These are phyloP conservation scores for Sodiomyces alkalinus DNA, from an alignment of 2,329 filamentous ascomycete genomes.

Conservation along the genomic window DNA sequence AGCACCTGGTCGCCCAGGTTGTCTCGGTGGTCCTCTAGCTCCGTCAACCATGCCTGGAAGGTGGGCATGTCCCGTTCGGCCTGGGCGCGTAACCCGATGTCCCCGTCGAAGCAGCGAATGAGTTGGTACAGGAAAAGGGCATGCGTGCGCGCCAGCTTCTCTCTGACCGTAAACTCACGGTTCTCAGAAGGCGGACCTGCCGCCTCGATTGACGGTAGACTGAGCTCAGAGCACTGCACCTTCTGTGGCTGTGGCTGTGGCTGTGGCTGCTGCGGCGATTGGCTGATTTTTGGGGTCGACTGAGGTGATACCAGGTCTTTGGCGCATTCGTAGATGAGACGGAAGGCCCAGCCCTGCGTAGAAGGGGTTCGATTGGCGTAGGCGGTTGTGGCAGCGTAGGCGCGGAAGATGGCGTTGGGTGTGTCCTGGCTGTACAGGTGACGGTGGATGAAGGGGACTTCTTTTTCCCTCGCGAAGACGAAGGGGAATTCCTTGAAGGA, in stretches of 20 bases:
- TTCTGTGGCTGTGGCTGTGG: neutral
- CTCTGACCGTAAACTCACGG: constrained; percentile 16
- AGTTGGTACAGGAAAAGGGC: constrained; percentile 24
- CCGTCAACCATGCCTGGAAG: constrained; percentile 20
- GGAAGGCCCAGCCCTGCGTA: constrained; percentile 23
- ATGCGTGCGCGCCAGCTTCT: constrained; percentile 27
- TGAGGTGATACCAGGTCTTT: constrained; percentile 21
- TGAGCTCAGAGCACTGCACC: neutral
- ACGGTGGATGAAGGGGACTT: constrained; percentile 26
- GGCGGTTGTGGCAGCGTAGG: constrained; percentile 22
- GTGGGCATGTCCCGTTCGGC: constrained; percentile 22
- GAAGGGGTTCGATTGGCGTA: constrained; percentile 20
- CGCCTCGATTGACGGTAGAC: no score
- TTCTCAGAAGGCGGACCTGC: no score
- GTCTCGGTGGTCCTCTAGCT: constrained; percentile 16
- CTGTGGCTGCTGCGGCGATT: constrained; percentile 4
- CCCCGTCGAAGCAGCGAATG: constrained; percentile 28
- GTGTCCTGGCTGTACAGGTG: constrained; percentile 23
- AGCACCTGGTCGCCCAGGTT: constrained; percentile 17
- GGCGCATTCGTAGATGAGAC: constrained; percentile 21
- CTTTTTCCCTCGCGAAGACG: constrained; percentile 19
- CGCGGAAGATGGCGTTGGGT: constrained; percentile 22
- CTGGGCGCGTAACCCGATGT: constrained; percentile 22
- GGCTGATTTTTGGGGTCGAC: constrained; percentile 15
- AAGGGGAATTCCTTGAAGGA: constrained; percentile 17